Conservation (phyloP, 2,329 filamentous ascomycete species). For the Alternaria triticina region DNA sequence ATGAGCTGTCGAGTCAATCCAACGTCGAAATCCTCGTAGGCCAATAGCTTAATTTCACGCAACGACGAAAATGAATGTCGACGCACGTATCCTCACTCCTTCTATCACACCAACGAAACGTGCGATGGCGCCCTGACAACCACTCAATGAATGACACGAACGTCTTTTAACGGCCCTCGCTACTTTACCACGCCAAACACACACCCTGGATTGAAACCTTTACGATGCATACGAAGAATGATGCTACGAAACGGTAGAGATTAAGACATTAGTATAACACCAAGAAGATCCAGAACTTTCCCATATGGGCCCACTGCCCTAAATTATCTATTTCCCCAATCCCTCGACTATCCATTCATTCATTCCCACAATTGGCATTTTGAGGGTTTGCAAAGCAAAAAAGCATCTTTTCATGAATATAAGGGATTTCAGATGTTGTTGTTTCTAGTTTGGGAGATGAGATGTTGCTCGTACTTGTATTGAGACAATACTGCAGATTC, state of each 20-base stretch:
- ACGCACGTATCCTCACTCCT: slow-evolving; percentile 31
- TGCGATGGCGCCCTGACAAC: slow-evolving; percentile 25
- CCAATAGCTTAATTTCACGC: slow-evolving; percentile 48
- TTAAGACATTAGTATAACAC: slow-evolving; percentile 15
- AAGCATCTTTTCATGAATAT: neutral
- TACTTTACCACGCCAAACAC: slow-evolving; percentile 4
- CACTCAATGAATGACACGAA: slow-evolving; percentile 38
- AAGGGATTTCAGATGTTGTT: neutral
- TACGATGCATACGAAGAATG: slow-evolving; percentile 51
- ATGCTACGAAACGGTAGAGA: slow-evolving; percentile 50
- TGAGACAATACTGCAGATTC: too few relatives aligned
- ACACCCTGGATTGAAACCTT: slow-evolving; percentile 37
- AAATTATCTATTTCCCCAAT: neutral
- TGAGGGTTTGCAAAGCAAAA: neutral
- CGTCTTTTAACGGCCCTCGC: slow-evolving; percentile 38
- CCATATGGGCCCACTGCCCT: slow-evolving; percentile 36
- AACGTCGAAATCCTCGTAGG: slow-evolving; percentile 70
- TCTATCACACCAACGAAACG: slow-evolving; percentile 18
- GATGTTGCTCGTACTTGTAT: too few relatives aligned
- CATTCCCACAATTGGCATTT: neutral
- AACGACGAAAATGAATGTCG: slow-evolving; percentile 19
- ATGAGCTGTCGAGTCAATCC: slow-evolving; percentile 67
- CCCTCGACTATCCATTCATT: neutral
- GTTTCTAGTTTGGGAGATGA: neutral
- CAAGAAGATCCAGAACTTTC: slow-evolving; percentile 33